These are phyloP conservation scores for Panicum hallii DNA, from an alignment of 202 grass and related monocot genomes.

Conservation along the genomic window DNA sequence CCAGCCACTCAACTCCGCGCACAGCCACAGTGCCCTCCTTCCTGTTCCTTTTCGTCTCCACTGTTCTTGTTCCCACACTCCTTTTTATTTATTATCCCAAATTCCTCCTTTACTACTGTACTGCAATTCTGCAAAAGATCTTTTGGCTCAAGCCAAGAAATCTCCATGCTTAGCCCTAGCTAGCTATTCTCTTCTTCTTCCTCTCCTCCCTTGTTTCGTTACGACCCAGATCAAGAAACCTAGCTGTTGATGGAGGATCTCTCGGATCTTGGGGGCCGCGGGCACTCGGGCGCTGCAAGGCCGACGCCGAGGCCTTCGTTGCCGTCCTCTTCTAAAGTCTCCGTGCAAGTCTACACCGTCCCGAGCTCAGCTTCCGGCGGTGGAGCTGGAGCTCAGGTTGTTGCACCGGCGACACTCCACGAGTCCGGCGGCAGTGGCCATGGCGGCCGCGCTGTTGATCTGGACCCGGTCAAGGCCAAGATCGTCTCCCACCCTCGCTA, in stretches of 20 bases:
- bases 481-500: slow-evolving; percentile 68
- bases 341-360: slow-evolving; percentile 42
- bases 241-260: slow-evolving; percentile 40
- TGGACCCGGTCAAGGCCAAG: slow-evolving; percentile 56
- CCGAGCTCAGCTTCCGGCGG: not conserved
- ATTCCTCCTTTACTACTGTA: not conserved
- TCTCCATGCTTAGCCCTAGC: slow-evolving; percentile 20
- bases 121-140: slow-evolving; percentile 18
- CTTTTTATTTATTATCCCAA: slow-evolving; percentile 12
- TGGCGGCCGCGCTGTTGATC: not conserved
- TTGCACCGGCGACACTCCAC: not conserved
- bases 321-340: not conserved
- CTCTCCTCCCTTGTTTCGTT: not conserved
- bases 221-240: not conserved
- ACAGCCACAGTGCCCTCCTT: not conserved
- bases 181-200: not conserved
- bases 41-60: not conserved
- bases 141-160: not conserved
- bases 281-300: not conserved
- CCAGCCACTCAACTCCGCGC: not conserved
- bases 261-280: slow-evolving; percentile 16
- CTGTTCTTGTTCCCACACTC: slow-evolving; percentile 1
- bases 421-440: not conserved
- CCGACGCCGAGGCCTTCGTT: not conserved
- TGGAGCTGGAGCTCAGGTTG: not conserved